Percentiles rank a stretch among this genome's conserved stretches.
Conservation (phyloP, 768 basidiomycete genomes). For the Exidia glandulosa region DNA sequence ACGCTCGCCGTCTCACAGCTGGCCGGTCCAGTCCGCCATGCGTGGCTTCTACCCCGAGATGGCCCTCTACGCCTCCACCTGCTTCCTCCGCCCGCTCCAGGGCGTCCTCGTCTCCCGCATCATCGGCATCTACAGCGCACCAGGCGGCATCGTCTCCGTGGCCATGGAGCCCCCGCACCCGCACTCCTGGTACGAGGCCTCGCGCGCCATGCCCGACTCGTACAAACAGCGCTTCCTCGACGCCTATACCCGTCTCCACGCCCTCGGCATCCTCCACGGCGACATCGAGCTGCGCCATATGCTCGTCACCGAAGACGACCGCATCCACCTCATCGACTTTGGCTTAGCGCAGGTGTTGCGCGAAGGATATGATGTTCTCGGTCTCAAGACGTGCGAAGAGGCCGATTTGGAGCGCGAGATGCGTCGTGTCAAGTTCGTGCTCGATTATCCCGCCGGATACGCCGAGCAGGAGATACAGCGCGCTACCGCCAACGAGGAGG, state of each 20-base stretch:
- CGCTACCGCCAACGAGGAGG: not conserved
- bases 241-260: slow-evolving; percentile 39
- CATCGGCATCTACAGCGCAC: slow-evolving; percentile 33
- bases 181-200: slow-evolving; percentile 53
- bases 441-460: slow-evolving; percentile 23
- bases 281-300: slow-evolving; percentile 40
- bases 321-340: slow-evolving; percentile 47
- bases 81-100: slow-evolving; percentile 39
- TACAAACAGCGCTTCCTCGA: slow-evolving; percentile 42
- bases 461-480: not conserved
- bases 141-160: slow-evolving; percentile 27
- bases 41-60: slow-evolving; percentile 38
- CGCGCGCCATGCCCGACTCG: slow-evolving; percentile 35
- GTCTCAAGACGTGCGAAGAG: slow-evolving; percentile 25
- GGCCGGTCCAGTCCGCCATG: slow-evolving; percentile 4
- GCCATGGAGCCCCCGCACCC: slow-evolving; percentile 46
- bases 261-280: slow-evolving; percentile 36
- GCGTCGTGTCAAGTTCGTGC: slow-evolving; percentile 43
- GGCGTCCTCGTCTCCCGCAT: slow-evolving; percentile 41
- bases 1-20: slow-evolving; percentile 10
- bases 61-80: slow-evolving; percentile 35
- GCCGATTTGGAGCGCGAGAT: slow-evolving; percentile 40
- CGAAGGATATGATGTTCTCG: slow-evolving; percentile 19
- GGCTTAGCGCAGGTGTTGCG: slow-evolving; percentile 23
- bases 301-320: slow-evolving; percentile 42